Evolutionary conservation across 257 asterid species (phyloP), one percentile per base, ranked within the genome.

Genomic region (Jacaranda mimosifolia): DNA sequence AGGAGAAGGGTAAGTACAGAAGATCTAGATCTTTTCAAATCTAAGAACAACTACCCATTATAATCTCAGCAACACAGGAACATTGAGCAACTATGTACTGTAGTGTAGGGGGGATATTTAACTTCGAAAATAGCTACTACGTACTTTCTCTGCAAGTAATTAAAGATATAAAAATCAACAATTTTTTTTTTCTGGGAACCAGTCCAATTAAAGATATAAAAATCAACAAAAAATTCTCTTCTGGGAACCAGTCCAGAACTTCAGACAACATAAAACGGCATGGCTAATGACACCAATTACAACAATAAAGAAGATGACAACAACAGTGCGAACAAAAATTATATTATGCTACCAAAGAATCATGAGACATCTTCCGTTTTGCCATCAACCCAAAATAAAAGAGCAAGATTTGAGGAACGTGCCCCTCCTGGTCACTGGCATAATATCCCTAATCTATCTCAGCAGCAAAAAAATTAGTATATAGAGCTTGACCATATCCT

Each of bases 1-100:
- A 55, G 58, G 48, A 19, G 32, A 14, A 35, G 4, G 6, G 9
- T 66, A 52, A 84, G 75, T 52, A 51, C 18, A 48, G 35, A 45
- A 40, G 32, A 26, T 26, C 32, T 26, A 67, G 46, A 19, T 43
- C 13, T 26, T 51, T 42, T 57, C 72, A 9, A 56, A 21, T 21
- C 42, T 19, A 38, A 43, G 57, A 43, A 32, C 17, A n/a, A 32
- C 21, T 63, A 48, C 35, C 46, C 17, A 43, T n/a, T 35, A 53
- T 10, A 7, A 48, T 59, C 21, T n/a, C 70, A 11, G 13, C 53
- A 63, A 39, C 55, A 8, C 13, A 48, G 55, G 14, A 11, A 7
- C 55, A 6, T 48, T 7, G 4, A 7, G 13, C 13, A 48, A 26
- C 32, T 26, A 26, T 26, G 2, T 26, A 26, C 32, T 26, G 32